Evolutionary conservation across 2,329 filamentous ascomycete species (phyloP), one percentile per base, ranked within the genome.

Genomic region (Basipetospora chlamydospora): DNA sequence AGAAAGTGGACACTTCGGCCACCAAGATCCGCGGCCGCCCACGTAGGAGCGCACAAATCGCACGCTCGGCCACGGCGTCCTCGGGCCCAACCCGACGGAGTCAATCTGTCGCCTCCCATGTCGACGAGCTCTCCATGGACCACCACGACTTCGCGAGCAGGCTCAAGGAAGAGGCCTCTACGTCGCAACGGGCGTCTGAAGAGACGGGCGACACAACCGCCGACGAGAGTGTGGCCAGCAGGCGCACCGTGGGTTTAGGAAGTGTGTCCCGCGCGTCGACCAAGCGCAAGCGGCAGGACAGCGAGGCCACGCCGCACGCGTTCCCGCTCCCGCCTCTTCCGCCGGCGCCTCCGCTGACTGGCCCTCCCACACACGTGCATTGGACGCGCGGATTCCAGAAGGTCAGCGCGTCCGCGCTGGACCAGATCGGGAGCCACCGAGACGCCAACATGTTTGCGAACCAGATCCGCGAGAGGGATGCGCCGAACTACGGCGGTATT

Each of bases 361-460:
- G 46, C 42, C 74, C 77, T 20, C 71, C 74, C 16, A 73, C 72
- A 7, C 70, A 83, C 39, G 80, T 87, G 5, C 63, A 82, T 28
- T 82, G 80, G 64, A 84, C 81, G 11, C 75, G 81, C 33, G 78
- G 79, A 33, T 79, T 88, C 48, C 72, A 78, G 25, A 76, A 79
- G 45, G 81, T 84, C 11, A 79, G 77, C 22, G 71, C 70, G 4
- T 77, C 78, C 4, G 76, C 82, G 10, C 65, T 87, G 43, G 81
- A 86, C 49, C 77, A 84, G 47, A 81, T 87, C 41, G 73, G 75
- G 17, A 80, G 76, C 37, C 81, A 87, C 52, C 78, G 80, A 23
- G 73, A 81, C 46, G 82, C 80, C 31, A 84, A 82, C 45, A 83
- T 84, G 56, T 88, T 88, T 50, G 77, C 79, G 20, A 77, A 77